A percentile compares a stretch with the other conserved stretches of the same genome.
phyloP scores from a whole-genome alignment of 2,329 filamentous ascomycete genomes.

The Cladophialophora chaetospira region DNA sequence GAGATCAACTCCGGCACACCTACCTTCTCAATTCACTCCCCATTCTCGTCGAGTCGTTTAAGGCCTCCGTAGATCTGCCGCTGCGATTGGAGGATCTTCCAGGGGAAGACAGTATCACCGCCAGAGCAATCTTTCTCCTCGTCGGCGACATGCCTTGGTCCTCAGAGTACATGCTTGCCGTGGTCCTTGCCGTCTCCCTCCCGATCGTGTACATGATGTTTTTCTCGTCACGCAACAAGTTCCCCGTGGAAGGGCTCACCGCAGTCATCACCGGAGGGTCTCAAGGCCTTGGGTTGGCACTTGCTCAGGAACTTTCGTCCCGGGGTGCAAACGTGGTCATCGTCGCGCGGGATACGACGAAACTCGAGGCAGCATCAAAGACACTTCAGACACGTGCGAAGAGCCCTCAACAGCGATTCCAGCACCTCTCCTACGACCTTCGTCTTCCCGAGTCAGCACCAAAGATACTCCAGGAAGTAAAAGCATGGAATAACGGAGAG shows the following conservation, averaged over 20 bases:
- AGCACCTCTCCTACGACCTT: constrained; percentile 81
- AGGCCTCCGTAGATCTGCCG: not conserved
- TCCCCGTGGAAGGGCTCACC: constrained; percentile 85
- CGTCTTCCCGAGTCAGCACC: constrained; percentile 68
- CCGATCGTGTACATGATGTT: constrained; percentile 37
- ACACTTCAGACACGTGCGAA: constrained; percentile 63
- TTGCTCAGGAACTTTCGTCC: constrained; percentile 71
- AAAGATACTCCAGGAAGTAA: constrained; percentile 70
- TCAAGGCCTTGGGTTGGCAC: constrained; percentile 83
- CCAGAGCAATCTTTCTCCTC: not conserved
- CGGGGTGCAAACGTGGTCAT: constrained; percentile 88
- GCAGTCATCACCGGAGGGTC: constrained; percentile 88
- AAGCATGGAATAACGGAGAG: constrained; percentile 72
- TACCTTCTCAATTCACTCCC: too few relatives aligned
- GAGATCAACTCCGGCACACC: too few relatives aligned
- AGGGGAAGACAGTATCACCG: not conserved
- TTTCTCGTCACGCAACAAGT: constrained; percentile 64
- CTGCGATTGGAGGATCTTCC: not conserved
- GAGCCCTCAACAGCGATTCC: constrained; percentile 73
- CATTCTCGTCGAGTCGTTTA: not conserved
- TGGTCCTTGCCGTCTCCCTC: constrained; percentile 1
- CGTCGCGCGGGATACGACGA: constrained; percentile 73
- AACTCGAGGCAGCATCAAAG: constrained; percentile 70
- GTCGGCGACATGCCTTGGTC: not conserved
- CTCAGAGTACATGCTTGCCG: not conserved